Evolutionary conservation across 2,329 filamentous ascomycete species (phyloP).

Genomic region (Colletotrichum sp.): DNA sequence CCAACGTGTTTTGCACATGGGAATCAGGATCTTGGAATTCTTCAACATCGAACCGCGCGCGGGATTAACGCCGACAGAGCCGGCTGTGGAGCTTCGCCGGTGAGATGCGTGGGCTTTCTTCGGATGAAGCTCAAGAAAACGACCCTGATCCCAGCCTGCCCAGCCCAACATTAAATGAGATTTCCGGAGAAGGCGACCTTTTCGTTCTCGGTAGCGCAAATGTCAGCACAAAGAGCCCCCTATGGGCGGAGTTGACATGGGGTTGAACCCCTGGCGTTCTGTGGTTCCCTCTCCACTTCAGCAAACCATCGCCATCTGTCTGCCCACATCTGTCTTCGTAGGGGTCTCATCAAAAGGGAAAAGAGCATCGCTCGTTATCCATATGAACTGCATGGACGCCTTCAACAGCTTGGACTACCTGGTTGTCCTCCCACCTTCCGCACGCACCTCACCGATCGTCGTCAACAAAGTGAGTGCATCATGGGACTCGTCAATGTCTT

Average conservation of each 20-base stretch:
- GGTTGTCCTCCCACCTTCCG: slow-evolving; percentile 2
- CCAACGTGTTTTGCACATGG: not conserved
- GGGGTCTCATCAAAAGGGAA: not conserved
- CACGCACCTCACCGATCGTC: not conserved
- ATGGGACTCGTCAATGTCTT: slow-evolving; percentile 9
- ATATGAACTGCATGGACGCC: slow-evolving; percentile 2
- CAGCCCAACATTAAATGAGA: not conserved
- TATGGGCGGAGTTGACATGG: slow-evolving; percentile 1
- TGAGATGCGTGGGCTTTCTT: not conserved
- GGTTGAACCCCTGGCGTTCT: not conserved
- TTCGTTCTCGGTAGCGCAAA: not conserved
- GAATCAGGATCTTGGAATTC: not conserved
- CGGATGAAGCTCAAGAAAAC: not conserved
- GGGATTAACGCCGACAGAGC: not conserved
- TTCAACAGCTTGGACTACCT: not conserved
- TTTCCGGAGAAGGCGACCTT: not conserved
- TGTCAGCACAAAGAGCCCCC: not conserved
- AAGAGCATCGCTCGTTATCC: not conserved
- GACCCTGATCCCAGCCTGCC: not conserved
- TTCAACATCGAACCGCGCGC: not conserved
- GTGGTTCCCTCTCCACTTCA: not conserved
- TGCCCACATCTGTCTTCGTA: not conserved
- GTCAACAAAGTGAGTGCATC: not conserved
- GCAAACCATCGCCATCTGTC: not conserved
- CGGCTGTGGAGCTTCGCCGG: not conserved